Base-by-base conservation (phyloP, 2,329 filamentous ascomycete genomes). In the Pseudopyrenochaeta lycopersici region DNA sequence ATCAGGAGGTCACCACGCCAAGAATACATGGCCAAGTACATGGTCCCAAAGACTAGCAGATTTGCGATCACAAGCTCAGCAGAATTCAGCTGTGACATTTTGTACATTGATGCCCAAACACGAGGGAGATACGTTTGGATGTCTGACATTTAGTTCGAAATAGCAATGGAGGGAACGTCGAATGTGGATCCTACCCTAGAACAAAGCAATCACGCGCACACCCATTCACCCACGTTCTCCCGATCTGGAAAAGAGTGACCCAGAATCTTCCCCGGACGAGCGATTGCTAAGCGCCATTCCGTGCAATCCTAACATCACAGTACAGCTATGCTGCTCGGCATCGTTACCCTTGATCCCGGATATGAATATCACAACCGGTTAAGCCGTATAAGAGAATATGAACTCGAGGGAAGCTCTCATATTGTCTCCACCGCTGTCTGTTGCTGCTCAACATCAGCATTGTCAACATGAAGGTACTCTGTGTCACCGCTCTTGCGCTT, bases 381-480 rank as follows among this genome's bases (percentile, higher is more conserved):
- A 20, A 9, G 29, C n/a, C 17, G 30, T 52, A 53, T 54, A 56
- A 52, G 36, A 41, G 14, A 42, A 14, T 12, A 17, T 6, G 15
- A 14, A 32, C 15, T 41, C 39, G 14, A 10, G 27, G 7, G 14
- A 17, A 49, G 30, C 30, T 17, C 9, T 27, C 9, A 27, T 31
- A 31, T 18, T 33, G 30, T 23, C 17, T 27, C 29, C 29, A 40
- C 14, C 21, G 14, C 33, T 23, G 15, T 17, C 35, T 39, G 1
- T 31, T 33, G 14, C 17, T n/a, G 20, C n/a, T 27, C 33, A 9
- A 31, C 29, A 43, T 27, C 27, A 42, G 14, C 27, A 29, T 27
- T 12, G n/a, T 5, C 47, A 63, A 41, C n/a, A 70, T 70, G 66
- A 64, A 62, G 53, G 47, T 53, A 36, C 48, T 49, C 14, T 46